Evolutionary conservation across 2,329 filamentous ascomycete species (phyloP), one percentile per base, ranked within the genome.

Genomic region (Gyromitra esculenta): DNA sequence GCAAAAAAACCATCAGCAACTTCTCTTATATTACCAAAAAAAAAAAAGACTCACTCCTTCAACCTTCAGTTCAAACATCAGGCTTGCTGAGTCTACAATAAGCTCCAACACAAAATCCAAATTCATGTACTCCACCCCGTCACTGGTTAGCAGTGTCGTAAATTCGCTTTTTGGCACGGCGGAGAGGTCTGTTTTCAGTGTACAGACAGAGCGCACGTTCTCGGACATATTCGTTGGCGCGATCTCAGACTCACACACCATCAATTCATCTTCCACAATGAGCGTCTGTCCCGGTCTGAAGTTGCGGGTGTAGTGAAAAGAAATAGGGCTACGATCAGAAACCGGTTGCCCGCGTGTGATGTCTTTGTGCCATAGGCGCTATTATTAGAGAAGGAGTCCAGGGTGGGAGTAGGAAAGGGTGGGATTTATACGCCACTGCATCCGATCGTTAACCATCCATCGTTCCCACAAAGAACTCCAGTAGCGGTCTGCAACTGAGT

Each of bases 251-350:
- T 92, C 91, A 80, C 90, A 93, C 2, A 91, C 91, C 76, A 94
- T 92, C 48, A 95, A 85, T 81, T 95, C 92, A 83, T 95, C 92
- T 66, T 92, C 92, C 5, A 95, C 92, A 2, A 93, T 84, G 5
- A 94, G 87, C 0, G 90, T 92, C 83, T 94, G 92, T 0, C 91
- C 90, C 0, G 91, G 91, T 0, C 91, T 89, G 84, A 95, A 95
- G 83, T 94, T 95, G 77, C 92, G 90, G 1, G 92, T 94, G 84
- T 94, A 95, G 85, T 94, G 92, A 84, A 95, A 94, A 1, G 91
- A 91, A 75, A 94, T 91, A 0, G 92, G 92, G 0, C 88, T 87
- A 0, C 89, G 85, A n/a, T 92, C 90, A 6, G 91, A 93, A 48
- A 94, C 88, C 48, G 91, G 88, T 80, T 93, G 91, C 74, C 91